Evolutionary conservation across 352 stramenopile species (phyloP).

Genomic region (Pythium scleroteichum): DNA sequence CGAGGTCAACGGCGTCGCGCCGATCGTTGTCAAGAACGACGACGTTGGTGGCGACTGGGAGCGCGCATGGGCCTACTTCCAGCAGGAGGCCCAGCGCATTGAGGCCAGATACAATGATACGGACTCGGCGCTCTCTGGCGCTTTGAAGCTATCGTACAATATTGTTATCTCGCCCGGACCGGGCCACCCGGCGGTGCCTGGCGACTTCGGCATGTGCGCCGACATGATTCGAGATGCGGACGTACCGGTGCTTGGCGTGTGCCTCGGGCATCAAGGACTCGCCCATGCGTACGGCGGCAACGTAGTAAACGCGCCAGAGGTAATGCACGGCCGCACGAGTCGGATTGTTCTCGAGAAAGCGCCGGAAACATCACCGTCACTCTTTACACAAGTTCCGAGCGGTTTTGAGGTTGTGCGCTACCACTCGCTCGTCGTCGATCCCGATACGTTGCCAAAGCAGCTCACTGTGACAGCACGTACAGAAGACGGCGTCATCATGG

Average conservation of each 20-base stretch:
- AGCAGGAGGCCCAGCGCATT: slow-evolving; percentile 32
- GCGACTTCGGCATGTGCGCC: slow-evolving; percentile 89
- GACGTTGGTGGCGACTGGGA: slow-evolving; percentile 70
- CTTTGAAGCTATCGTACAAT: slow-evolving; percentile 49
- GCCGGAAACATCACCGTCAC: slow-evolving; percentile 15
- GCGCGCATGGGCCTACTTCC: slow-evolving; percentile 60
- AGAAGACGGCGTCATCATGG: slow-evolving; percentile 88
- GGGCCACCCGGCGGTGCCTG: slow-evolving; percentile 69
- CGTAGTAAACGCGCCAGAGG: slow-evolving; percentile 80
- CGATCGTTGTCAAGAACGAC: slow-evolving; percentile 94
- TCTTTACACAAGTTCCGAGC: slow-evolving; percentile 66
- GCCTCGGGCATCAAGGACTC: slow-evolving; percentile 96
- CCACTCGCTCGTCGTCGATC: slow-evolving; percentile 93
- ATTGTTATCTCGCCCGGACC: slow-evolving; percentile 92
- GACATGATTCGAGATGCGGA: slow-evolving; percentile 55
- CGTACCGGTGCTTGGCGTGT: slow-evolving; percentile 95
- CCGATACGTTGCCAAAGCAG: slow-evolving; percentile 35
- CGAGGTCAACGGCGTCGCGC: slow-evolving; percentile 86
- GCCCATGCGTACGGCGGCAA: slow-evolving; percentile 84
- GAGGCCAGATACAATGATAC: slow-evolving; percentile 5
- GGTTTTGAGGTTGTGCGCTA: slow-evolving; percentile 94
- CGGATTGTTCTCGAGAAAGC: slow-evolving; percentile 41
- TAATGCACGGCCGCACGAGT: slow-evolving; percentile 95
- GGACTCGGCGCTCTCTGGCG: neutral
- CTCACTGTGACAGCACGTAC: slow-evolving; percentile 69